Conservation (phyloP, 495 filamentous ascomycete genomes). For the Halenospora varia region DNA sequence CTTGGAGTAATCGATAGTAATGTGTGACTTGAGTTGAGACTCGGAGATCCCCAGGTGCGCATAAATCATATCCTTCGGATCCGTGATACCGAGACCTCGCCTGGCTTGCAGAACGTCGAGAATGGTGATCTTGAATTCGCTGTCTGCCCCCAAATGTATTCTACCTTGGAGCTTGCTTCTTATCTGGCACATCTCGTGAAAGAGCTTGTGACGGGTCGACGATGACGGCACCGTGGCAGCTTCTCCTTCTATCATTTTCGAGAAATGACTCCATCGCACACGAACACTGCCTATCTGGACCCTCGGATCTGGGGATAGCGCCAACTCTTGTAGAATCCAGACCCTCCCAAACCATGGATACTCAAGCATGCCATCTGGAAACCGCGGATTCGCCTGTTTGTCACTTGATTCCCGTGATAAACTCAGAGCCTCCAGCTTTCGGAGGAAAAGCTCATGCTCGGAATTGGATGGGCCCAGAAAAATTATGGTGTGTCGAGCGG, state of each 20-base stretch:
- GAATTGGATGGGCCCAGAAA: conserved; percentile 7
- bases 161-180: not conserved
- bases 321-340: conserved; percentile 28
- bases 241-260: not conserved
- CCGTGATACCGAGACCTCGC: not conserved
- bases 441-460: not conserved
- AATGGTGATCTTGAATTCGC: not conserved
- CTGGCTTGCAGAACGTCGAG: not conserved
- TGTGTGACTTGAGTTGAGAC: not conserved
- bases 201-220: not conserved
- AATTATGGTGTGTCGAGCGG: conserved; percentile 8
- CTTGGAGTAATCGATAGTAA: not conserved
- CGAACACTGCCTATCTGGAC: conserved; percentile 19
- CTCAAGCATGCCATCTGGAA: too few species aligned
- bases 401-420: too few species aligned
- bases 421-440: too few species aligned
- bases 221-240: not conserved
- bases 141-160: not conserved
- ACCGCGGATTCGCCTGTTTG: too few species aligned
- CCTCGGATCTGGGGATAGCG: conserved; percentile 23
- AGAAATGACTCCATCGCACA: conserved; percentile 14
- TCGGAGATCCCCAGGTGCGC: not conserved
- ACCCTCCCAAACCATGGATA: conserved; percentile 25
- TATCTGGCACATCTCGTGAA: too few species aligned
- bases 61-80: conserved; percentile 6